Conservation (phyloP, 2,329 filamentous ascomycete genomes). For the Knufia fluminis region DNA sequence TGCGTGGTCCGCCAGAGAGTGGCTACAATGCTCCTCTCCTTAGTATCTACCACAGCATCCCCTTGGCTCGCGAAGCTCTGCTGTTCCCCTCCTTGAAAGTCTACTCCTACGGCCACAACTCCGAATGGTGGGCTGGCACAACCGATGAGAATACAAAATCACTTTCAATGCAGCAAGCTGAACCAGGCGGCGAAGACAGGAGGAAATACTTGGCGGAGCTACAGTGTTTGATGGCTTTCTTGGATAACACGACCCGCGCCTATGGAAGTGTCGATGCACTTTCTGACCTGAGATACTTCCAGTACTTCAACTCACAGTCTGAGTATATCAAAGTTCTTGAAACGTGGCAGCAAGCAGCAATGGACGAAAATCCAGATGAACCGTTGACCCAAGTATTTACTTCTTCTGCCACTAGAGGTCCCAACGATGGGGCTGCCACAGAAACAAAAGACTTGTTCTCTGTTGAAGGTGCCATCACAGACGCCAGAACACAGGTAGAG, state of each 20-base stretch:
- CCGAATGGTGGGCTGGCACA: conserved; percentile 55
- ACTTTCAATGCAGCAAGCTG: conserved; percentile 33
- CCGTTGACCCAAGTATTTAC: conserved; percentile 38
- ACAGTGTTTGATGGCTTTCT: conserved; percentile 53
- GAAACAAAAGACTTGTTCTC: conserved; percentile 30
- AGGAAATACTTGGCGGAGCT: conserved; percentile 46
- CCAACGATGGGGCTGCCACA: conserved; percentile 23
- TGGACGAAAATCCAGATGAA: conserved; percentile 33
- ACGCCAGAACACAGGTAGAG: conserved; percentile 36
- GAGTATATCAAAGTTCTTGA: conserved; percentile 38
- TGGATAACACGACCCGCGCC: conserved; percentile 48
- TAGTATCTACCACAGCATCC: conserved; percentile 54
- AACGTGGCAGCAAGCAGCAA: conserved; percentile 40
- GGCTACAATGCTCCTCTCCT: conserved; percentile 50
- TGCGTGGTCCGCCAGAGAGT: conserved; percentile 46
- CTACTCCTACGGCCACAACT: conserved; percentile 45
- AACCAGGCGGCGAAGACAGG: conserved; percentile 28
- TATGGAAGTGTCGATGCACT: conserved; percentile 50
- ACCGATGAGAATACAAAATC: conserved; percentile 42
- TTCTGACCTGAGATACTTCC: conserved; percentile 32
- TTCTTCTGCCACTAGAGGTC: conserved; percentile 35
- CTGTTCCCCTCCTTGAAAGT: conserved; percentile 39
- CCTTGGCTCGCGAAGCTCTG: conserved; percentile 48
- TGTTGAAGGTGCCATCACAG: conserved; percentile 32
- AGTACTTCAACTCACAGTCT: conserved; percentile 24